These are phyloP conservation scores for Fusarium pilosicola DNA, from an alignment of 2,329 filamentous ascomycete genomes.

Conservation along the genomic window DNA sequence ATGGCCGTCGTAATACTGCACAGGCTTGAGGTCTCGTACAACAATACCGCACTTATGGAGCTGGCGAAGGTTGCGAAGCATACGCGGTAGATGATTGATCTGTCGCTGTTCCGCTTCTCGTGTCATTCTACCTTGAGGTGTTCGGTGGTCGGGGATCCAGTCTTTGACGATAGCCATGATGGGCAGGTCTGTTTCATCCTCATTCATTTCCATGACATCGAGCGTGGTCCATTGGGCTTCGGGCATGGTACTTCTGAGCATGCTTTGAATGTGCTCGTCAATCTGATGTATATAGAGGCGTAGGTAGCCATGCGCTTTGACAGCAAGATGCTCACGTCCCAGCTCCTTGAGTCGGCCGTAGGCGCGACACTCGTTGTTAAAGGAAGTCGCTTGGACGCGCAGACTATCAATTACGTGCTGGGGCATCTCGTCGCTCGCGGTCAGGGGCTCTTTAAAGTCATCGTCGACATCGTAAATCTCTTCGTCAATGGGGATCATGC, in stretches of 20 bases:
- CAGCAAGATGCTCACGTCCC: background rate
- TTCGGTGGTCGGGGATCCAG: background rate
- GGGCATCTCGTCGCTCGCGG: background rate
- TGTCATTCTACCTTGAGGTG: rapidly evolving
- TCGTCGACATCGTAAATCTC: no score
- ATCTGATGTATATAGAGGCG: background rate
- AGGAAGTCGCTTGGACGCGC: background rate
- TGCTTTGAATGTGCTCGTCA: background rate
- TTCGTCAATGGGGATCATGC: background rate
- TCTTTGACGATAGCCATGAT: constrained; percentile 31
- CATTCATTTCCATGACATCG: background rate
- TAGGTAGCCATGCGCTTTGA: constrained; percentile 11
- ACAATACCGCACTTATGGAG: constrained; percentile 19
- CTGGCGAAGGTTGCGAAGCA: constrained; percentile 6
- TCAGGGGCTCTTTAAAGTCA: no score
- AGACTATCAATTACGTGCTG: background rate
- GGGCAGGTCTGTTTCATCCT: background rate
- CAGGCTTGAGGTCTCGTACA: background rate
- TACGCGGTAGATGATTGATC: background rate
- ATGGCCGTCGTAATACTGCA: constrained; percentile 8
- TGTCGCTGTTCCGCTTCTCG: background rate
- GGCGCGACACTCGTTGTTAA: constrained; percentile 21
- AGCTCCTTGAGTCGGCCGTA: constrained; percentile 26
- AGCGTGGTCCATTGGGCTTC: rapidly evolving
- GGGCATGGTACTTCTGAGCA: background rate